Evolutionary conservation across 352 stramenopile species (phyloP).

Genomic region (Phytophthora brassicae): DNA sequence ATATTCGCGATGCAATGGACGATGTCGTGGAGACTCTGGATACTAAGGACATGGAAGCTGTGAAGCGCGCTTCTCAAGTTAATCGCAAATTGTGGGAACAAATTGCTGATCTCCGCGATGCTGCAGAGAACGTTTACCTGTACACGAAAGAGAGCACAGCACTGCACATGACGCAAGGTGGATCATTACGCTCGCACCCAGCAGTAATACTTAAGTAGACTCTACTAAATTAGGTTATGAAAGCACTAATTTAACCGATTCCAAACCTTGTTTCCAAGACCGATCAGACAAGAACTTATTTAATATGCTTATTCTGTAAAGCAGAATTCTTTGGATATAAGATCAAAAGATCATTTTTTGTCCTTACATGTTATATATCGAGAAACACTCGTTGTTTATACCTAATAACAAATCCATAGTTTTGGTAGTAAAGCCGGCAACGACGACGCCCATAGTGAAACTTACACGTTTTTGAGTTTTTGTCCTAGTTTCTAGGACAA

Average conservation of each 20-base stretch:
- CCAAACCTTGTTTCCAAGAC: slow-evolving; percentile 17
- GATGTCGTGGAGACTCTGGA: slow-evolving; percentile 46
- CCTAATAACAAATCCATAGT: too few relatives aligned
- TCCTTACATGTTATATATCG: too few relatives aligned
- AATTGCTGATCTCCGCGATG: slow-evolving; percentile 46
- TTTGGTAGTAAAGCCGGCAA: too few relatives aligned
- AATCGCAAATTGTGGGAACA: slow-evolving; percentile 47
- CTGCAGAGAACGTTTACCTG: slow-evolving; percentile 52
- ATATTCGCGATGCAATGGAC: slow-evolving; percentile 33
- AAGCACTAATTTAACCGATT: slow-evolving; percentile 25
- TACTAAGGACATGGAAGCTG: slow-evolving; percentile 41
- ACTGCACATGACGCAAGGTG: slow-evolving; percentile 35
- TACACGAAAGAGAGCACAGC: slow-evolving; percentile 48
- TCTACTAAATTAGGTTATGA: slow-evolving; percentile 1
- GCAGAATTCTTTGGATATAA: too few relatives aligned
- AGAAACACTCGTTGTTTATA: too few relatives aligned
- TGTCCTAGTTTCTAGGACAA: too few relatives aligned
- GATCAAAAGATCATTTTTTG: not conserved
- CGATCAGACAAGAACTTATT: not conserved
- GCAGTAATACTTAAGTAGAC: too few relatives aligned
- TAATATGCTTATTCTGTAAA: too few relatives aligned
- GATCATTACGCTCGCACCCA: slow-evolving; percentile 8
- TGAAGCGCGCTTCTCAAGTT: slow-evolving; percentile 31
- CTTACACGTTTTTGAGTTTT: too few relatives aligned
- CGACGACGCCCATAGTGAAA: too few relatives aligned